phyloP scores from a whole-genome alignment of 2,329 filamentous ascomycete genomes.

The Didymella pomorum region DNA sequence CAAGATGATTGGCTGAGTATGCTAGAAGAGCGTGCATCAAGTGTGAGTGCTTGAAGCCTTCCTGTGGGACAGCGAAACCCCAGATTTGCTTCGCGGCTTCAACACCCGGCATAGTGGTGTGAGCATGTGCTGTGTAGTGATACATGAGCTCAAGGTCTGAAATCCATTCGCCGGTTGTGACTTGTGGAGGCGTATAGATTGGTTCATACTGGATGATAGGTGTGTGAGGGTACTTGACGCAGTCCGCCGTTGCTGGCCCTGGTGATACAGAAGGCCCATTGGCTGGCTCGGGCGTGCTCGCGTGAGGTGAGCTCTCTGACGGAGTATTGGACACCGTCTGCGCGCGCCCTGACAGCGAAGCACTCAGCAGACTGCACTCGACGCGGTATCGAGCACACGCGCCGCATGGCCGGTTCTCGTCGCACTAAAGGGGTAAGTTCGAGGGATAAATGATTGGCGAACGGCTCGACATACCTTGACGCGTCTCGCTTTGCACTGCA shows the following conservation, averaged over 20 bases:
- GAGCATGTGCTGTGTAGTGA: slow-evolving; percentile 39
- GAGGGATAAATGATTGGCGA: background rate
- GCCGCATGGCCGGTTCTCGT: slow-evolving; percentile 40
- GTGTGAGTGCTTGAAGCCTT: slow-evolving; percentile 47
- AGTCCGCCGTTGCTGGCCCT: background rate
- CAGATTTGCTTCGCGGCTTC: slow-evolving; percentile 43
- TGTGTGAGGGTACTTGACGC: background rate
- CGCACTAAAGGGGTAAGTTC: slow-evolving; percentile 31
- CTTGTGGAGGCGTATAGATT: background rate
- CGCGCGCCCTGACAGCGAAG: slow-evolving; percentile 4
- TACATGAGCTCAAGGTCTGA: slow-evolving; percentile 43
- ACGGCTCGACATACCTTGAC: slow-evolving; percentile 37
- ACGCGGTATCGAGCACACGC: slow-evolving; percentile 40
- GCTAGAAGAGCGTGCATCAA: slow-evolving; percentile 52
- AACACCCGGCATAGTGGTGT: slow-evolving; percentile 32
- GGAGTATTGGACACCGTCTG: slow-evolving; percentile 10
- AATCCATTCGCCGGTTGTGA: slow-evolving; percentile 28
- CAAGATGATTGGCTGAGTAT: slow-evolving; percentile 48
- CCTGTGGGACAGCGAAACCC: slow-evolving; percentile 44
- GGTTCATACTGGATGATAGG: background rate
- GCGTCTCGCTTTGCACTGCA: slow-evolving; percentile 38
- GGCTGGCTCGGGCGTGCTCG: slow-evolving; percentile 2
- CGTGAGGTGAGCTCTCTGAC: slow-evolving; percentile 8
- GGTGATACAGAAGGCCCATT: slow-evolving; percentile 20
- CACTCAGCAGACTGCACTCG: slow-evolving; percentile 38